Evolutionary conservation across 495 filamentous ascomycete genomes (phyloP).

Genomic region (Aspergillus conjunctus): DNA sequence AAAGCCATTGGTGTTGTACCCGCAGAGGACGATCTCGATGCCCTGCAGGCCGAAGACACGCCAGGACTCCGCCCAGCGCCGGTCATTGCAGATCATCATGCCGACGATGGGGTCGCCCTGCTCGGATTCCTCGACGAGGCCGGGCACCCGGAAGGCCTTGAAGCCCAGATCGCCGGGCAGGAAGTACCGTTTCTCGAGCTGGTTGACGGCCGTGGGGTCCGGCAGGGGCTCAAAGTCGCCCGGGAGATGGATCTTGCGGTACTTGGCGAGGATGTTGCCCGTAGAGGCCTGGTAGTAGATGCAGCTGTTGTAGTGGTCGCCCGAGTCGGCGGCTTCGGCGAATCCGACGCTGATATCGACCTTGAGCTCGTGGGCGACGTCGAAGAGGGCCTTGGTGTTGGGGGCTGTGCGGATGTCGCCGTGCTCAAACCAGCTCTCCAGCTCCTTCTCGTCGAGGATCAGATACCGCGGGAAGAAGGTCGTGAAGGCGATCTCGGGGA

Average conservation of each 20-base stretch:
- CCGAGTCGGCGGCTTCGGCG: constrained; percentile 40
- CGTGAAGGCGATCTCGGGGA: constrained; percentile 51
- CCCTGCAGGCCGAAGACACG: constrained; percentile 49
- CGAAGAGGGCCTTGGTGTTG: constrained; percentile 49
- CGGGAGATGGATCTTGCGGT: constrained; percentile 54
- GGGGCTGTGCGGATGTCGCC: constrained; percentile 37
- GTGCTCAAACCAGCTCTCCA: constrained; percentile 49
- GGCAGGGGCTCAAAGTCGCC: constrained; percentile 49
- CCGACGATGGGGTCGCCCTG: constrained; percentile 50
- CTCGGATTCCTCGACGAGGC: constrained; percentile 33
- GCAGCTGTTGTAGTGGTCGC: constrained; percentile 45
- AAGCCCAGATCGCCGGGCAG: constrained; percentile 50
- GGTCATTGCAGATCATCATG: constrained; percentile 56
- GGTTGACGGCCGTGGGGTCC: constrained; percentile 46
- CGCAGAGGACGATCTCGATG: constrained; percentile 48
- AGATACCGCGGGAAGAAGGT: constrained; percentile 54
- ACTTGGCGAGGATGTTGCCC: constrained; percentile 44
- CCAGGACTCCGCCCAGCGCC: constrained; percentile 53
- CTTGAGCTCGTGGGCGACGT: constrained; percentile 38
- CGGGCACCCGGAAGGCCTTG: constrained; percentile 48
- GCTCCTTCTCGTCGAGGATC: constrained; percentile 36
- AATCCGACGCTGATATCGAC: constrained; percentile 53
- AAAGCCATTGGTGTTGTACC: constrained; percentile 51
- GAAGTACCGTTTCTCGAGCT: constrained; percentile 56
- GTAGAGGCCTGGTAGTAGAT: constrained; percentile 48